Evolutionary conservation across 805 yeast genomes (phyloP), one percentile per base, ranked within the genome.

Genomic region (Candida berthetii): DNA sequence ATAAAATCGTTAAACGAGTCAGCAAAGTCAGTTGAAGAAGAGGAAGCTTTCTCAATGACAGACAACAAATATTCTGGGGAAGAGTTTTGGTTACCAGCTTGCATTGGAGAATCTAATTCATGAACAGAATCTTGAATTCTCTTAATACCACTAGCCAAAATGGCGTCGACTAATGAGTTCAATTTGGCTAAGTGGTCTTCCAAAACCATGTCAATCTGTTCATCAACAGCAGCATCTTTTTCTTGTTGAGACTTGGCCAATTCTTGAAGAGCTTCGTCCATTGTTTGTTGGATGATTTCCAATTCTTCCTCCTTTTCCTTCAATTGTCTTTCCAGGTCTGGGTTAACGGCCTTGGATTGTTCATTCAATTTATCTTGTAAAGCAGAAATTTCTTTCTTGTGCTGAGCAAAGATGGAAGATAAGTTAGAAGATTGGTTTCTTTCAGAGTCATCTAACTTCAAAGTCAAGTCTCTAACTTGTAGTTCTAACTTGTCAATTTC

Each of bases 21-120:
- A 5, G 95, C 85, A 60, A 89, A 86, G 32, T 83, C 90, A 6
- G 90, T 85, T 0, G 90, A 88, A 14, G 76, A 66, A 32, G 79
- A 75, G 0, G 87, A 76, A 16, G 83, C 73, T 48, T 80, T 74
- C 55, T 89, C 96, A 47, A 82, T 67, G 33, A 85, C 66, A 0
- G 91, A 80, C 29, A 81, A 65, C 18, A 83, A 61, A 51, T 76
- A 82, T 48, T 76, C 80, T 3, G 91, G 85, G 0, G 91, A 76
- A 2, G 93, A 72, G 57, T 80, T 80, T 49, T 80, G 78, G 56
- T 85, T 85, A 42, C 93, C 93, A 4, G 88, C 86, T 60, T 84
- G 87, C 77, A 83, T 76, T 25, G 93, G 86, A 4, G 90, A 82
- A 42, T 79, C 82, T 46, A 86, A 66, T 52, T 82, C 88, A 53